Evolutionary conservation across 148 eudicot species (phyloP).

Genomic region (Silene latifolia): DNA sequence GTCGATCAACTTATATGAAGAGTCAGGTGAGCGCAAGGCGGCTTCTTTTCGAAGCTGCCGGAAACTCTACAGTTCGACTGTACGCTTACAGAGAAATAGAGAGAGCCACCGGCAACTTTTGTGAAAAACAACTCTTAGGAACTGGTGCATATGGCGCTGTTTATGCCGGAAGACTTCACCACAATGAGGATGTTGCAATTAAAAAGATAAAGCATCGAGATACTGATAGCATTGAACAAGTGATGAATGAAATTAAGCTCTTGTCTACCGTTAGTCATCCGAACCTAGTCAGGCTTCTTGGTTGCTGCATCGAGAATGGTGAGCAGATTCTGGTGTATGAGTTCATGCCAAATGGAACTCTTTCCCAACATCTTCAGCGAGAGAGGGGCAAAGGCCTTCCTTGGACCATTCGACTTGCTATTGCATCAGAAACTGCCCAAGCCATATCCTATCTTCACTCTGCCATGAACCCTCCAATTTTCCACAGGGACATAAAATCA

Average conservation of each 20-base stretch:
- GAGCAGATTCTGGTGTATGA: constrained; percentile 91
- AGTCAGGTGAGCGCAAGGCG: constrained; percentile 48
- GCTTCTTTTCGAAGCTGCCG: constrained; percentile 66
- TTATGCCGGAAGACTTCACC: constrained; percentile 67
- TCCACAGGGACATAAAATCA: constrained; percentile 79
- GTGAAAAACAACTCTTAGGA: constrained; percentile 69
- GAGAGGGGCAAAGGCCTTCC: constrained; percentile 65
- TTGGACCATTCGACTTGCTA: constrained; percentile 67
- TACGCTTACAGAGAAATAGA: constrained; percentile 75
- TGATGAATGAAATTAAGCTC: constrained; percentile 89
- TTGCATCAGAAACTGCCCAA: constrained; percentile 71
- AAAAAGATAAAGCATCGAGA: constrained; percentile 71
- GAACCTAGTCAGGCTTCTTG: constrained; percentile 78
- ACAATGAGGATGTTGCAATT: constrained; percentile 66
- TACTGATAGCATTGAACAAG: constrained; percentile 63
- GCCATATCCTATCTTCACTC: constrained; percentile 78
- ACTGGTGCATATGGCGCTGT: constrained; percentile 93
- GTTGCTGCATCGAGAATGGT: constrained; percentile 81
- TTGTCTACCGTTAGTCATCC: constrained; percentile 84
- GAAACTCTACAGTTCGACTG: constrained; percentile 50
- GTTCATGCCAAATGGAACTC: constrained; percentile 81
- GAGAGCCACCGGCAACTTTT: constrained; percentile 65
- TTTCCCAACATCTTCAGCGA: constrained; percentile 75
- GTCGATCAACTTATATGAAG: constrained; percentile 35
- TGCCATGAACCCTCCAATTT: constrained; percentile 71